phyloP scores from a whole-genome alignment of 257 asterid genomes.

The Petunia axillaris region DNA sequence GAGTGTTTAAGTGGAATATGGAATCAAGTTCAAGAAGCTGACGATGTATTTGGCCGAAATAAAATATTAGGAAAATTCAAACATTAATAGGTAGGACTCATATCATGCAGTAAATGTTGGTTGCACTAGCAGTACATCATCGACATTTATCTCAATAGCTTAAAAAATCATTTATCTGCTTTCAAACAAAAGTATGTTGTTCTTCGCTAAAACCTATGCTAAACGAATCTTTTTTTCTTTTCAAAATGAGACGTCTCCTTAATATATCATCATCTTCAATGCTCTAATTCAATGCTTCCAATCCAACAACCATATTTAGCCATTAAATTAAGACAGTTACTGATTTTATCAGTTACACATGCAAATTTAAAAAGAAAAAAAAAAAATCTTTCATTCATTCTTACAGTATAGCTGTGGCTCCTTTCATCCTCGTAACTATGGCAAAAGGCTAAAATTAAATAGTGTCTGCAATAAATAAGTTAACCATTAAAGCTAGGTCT shows the following conservation, averaged over 20 bases:
- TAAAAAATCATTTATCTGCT: too few relatives aligned
- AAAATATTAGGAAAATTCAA: neutral
- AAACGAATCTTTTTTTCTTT: constrained; percentile 22
- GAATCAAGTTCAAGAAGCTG: too few relatives aligned
- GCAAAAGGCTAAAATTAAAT: constrained; percentile 2
- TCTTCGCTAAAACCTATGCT: neutral
- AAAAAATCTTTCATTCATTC: neutral
- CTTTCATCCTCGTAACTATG: constrained; percentile 14
- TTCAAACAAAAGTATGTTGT: neutral
- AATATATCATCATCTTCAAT: constrained; percentile 19
- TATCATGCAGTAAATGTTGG: neutral
- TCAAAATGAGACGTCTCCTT: constrained; percentile 24
- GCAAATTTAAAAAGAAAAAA: neutral
- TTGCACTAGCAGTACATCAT: neutral
- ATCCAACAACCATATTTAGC: constrained; percentile 25
- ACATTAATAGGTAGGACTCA: neutral
- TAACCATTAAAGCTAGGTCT: constrained; percentile 16
- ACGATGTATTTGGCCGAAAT: too few relatives aligned
- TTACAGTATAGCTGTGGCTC: neutral
- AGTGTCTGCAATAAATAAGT: constrained; percentile 14
- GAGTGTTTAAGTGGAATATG: too few relatives aligned
- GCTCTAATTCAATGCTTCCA: constrained; percentile 18
- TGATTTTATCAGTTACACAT: constrained; percentile 7
- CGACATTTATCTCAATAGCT: neutral
- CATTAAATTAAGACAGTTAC: constrained; percentile 19